Percentiles rank a stretch among this genome's conserved stretches.
Evolutionary conservation across 805 yeast genomes (phyloP).

Genomic region (Lipomyces japonicus): DNA sequence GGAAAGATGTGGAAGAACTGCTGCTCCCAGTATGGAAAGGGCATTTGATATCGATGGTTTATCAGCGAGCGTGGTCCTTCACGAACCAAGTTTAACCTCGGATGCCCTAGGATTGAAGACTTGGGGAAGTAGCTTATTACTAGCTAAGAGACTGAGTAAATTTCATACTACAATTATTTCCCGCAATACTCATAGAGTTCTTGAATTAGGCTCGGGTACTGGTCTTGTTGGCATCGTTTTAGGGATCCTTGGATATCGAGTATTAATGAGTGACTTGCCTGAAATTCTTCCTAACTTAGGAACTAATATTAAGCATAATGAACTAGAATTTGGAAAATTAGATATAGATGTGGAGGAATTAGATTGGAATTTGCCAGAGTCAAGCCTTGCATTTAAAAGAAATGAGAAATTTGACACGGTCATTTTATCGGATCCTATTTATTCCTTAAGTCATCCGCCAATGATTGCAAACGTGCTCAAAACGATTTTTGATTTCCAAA

Average conservation of each 20-base stretch:
- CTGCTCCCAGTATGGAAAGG: slow-evolving; percentile 68
- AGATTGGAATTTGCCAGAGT: slow-evolving; percentile 71
- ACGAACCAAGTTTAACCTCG: slow-evolving; percentile 81
- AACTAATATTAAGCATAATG: slow-evolving; percentile 57
- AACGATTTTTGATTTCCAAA: slow-evolving; percentile 41
- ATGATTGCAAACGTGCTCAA: slow-evolving; percentile 63
- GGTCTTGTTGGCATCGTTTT: slow-evolving; percentile 82
- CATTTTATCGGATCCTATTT: slow-evolving; percentile 82
- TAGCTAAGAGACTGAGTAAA: slow-evolving; percentile 52
- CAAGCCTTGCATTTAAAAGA: slow-evolving; percentile 31
- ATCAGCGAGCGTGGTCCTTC: slow-evolving; percentile 38
- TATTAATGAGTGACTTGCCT: slow-evolving; percentile 69
- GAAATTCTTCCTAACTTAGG: slow-evolving; percentile 69
- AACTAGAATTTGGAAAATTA: slow-evolving; percentile 13
- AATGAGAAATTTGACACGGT: slow-evolving; percentile 51
- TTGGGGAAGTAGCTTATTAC: slow-evolving; percentile 86
- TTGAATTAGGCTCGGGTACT: slow-evolving; percentile 92
- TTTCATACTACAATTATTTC: slow-evolving; percentile 23
- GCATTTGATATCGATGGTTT: slow-evolving; percentile 47
- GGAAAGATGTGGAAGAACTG: slow-evolving; percentile 80
- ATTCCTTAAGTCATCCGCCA: slow-evolving; percentile 74
- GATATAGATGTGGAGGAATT: slow-evolving; percentile 47
- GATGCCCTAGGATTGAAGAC: slow-evolving; percentile 90
- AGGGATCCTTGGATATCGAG: slow-evolving; percentile 48
- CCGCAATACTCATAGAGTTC: slow-evolving; percentile 30